Base-by-base conservation (phyloP, 441 rosid species). In the Erodium trifolium region DNA sequence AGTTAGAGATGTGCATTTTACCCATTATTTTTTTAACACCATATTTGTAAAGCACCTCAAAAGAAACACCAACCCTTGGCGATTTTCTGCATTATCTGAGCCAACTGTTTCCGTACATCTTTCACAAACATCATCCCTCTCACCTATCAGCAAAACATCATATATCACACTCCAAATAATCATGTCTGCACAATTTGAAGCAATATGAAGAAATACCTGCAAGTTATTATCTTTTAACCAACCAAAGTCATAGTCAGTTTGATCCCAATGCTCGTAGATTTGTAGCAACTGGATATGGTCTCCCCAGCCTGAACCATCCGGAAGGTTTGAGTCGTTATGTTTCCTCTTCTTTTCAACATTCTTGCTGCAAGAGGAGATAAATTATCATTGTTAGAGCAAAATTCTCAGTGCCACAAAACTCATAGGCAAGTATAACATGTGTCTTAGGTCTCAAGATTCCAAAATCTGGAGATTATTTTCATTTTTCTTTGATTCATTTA, bases 241-340 rank as follows among this genome's bases (percentile, higher is more conserved):
- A 67, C 76, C 82, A 76, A 83, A 70, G 72, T 90, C 82, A 73
- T 90, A 92, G 71, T 79, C 83, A 67, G 70, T 77, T 73, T 80
- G 82, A 80, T 86, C 89, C 98, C 99, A 92, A 29, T 76, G 77
- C 78, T 90, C 97, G 65, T 60, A 94, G 73, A 94, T 87, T 83
- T 94, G 98, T 55, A 94, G 88, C 78, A 92, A 74, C 69, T 90
- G 96, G 73, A 92, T 86, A 82, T 94, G 98, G 80, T 94, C 99
- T 72, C 99, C 99, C 73, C 75, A 88, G 70, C 97, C 96, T 60
- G 90, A 88, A 67, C 98, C 99, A 79, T 88, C 94, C 67, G 98
- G 98, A 81, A 92, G 97, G 71, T 83, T 87, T 64, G 73, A 68
- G 17, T 83, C 77, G 18, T 80, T 39, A 45, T 80, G 88, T 78